phyloP scores from a whole-genome alignment of 2,329 filamentous ascomycete species.

The Pleomassaria siparia region DNA sequence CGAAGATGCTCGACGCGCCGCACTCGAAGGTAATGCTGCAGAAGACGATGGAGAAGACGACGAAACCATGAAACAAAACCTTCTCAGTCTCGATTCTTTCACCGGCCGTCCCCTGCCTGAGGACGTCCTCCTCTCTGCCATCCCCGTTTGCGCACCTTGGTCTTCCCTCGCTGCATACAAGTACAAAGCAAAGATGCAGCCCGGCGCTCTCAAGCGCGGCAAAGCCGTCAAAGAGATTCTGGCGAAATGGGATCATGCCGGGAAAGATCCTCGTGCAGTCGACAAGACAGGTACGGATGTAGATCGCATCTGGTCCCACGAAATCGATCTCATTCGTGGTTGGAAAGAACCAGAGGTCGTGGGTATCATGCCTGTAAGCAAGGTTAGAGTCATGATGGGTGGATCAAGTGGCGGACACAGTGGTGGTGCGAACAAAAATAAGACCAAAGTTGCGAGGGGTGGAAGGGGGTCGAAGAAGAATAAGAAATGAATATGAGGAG shows the following conservation, averaged over 20 bases:
- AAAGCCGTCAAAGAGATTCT: slow-evolving; percentile 91
- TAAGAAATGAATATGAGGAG: not conserved
- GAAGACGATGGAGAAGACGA: slow-evolving; percentile 60
- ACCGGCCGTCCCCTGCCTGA: slow-evolving; percentile 76
- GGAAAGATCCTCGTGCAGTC: slow-evolving; percentile 49
- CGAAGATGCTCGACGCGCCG: slow-evolving; percentile 65
- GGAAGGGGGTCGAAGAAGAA: slow-evolving; percentile 18
- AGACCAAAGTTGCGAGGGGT: slow-evolving; percentile 24
- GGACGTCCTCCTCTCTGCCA: slow-evolving; percentile 74
- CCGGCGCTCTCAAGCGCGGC: slow-evolving; percentile 86
- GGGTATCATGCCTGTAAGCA: slow-evolving; percentile 77
- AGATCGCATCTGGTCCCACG: slow-evolving; percentile 80
- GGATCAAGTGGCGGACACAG: slow-evolving; percentile 28
- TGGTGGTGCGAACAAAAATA: slow-evolving; percentile 13
- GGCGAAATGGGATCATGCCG: slow-evolving; percentile 73
- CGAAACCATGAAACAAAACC: slow-evolving; percentile 49
- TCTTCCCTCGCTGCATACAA: slow-evolving; percentile 70
- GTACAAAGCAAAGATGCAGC: slow-evolving; percentile 94
- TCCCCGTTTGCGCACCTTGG: slow-evolving; percentile 66
- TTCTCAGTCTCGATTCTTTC: slow-evolving; percentile 63
- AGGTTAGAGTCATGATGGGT: slow-evolving; percentile 75
- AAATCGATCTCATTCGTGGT: slow-evolving; percentile 79
- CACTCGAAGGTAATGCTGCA: slow-evolving; percentile 26
- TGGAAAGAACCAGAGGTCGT: slow-evolving; percentile 82
- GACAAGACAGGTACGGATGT: slow-evolving; percentile 53